Evolutionary conservation across 2,329 filamentous ascomycete species (phyloP).

Genomic region (Trichoderma cornu-damae): DNA sequence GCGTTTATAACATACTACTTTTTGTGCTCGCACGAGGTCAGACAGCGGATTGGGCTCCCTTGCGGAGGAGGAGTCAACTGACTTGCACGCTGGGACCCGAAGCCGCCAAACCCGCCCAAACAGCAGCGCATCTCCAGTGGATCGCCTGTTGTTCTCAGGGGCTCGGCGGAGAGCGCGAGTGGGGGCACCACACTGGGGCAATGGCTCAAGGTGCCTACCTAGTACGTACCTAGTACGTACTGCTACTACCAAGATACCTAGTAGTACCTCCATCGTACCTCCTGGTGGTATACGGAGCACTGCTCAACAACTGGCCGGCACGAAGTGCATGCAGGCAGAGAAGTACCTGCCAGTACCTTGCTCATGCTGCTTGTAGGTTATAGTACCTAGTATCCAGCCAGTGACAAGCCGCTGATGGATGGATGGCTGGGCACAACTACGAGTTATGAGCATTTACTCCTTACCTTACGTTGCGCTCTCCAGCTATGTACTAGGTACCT

Average conservation of each 20-base stretch:
- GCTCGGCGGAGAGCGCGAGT: constrained; percentile 11
- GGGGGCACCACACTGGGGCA: background rate
- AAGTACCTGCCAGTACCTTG: too few relatives aligned
- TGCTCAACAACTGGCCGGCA: too few relatives aligned
- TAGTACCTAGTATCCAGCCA: too few relatives aligned
- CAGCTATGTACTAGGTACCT: background rate
- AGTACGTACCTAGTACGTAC: background rate
- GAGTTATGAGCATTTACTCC: background rate
- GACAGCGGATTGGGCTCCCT: constrained; percentile 14
- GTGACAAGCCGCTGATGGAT: background rate
- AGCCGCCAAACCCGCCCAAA: constrained; percentile 17
- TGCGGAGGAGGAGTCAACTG: constrained; percentile 16
- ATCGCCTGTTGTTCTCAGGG: constrained; percentile 14
- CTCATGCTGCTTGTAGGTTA: too few relatives aligned
- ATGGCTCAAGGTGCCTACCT: too few relatives aligned
- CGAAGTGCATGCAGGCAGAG: too few relatives aligned
- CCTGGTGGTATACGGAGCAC: too few relatives aligned
- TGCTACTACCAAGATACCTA: background rate
- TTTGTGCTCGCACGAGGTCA: constrained; percentile 4
- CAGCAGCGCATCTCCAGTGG: constrained; percentile 15
- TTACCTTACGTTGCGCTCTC: background rate
- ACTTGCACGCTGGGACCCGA: constrained; percentile 16
- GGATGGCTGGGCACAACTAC: background rate
- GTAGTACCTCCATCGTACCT: too few relatives aligned
- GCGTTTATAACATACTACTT: background rate